Conservation (phyloP, 23 red algal species). For the Cyanidium caldarium region DNA sequence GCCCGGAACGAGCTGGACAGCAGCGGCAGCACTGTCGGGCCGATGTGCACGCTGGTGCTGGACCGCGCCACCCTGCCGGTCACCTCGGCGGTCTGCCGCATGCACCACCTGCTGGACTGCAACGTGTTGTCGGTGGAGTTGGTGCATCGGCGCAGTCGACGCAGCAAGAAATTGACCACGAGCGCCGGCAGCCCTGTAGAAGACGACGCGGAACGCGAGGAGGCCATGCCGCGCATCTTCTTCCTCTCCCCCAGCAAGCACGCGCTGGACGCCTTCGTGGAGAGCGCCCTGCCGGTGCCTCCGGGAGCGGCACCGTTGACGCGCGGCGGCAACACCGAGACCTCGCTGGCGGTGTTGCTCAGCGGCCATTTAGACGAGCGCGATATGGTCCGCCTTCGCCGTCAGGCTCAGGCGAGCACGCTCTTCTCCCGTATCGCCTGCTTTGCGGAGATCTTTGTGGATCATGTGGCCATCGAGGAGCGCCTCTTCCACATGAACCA, state of each 20-base stretch:
- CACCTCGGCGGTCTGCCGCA: neutral
- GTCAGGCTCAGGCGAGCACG: neutral
- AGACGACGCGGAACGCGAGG: too few species aligned
- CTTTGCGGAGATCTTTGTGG: neutral
- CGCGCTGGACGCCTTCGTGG: neutral
- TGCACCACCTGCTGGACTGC: neutral
- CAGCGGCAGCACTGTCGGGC: too few species aligned
- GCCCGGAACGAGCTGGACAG: too few species aligned
- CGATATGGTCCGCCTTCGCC: neutral
- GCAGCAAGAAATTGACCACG: too few species aligned
- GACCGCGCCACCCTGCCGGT: neutral
- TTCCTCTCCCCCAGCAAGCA: neutral
- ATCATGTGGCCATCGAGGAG: neutral
- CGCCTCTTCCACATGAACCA: neutral
- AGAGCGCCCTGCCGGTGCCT: neutral
- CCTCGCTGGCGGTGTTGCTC: neutral
- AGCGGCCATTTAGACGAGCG: neutral
- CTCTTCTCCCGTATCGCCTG: neutral
- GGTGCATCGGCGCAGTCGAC: neutral
- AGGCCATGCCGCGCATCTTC: too few species aligned
- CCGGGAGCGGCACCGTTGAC: neutral
- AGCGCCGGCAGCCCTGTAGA: too few species aligned
- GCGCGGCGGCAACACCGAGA: neutral
- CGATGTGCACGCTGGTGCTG: neutral
- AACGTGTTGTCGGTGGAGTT: neutral